Evolutionary conservation across 345 rosid genomes (phyloP).

Genomic region (Chamaenerion angustifolium): DNA sequence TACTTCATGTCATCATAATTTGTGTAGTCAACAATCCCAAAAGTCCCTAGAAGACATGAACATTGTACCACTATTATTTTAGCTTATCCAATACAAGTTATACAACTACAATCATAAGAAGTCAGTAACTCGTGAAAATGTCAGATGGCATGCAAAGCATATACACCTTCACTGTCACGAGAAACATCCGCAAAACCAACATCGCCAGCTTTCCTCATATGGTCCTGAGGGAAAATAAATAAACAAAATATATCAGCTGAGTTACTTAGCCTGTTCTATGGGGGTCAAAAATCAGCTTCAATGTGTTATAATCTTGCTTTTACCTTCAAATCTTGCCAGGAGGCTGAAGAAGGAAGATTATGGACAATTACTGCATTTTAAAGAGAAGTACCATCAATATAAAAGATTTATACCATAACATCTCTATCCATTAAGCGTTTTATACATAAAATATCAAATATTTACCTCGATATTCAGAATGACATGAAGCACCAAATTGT

Average conservation of each 20-base stretch:
- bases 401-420: not conserved
- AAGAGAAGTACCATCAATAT: not conserved
- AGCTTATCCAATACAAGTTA: no score
- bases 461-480: constrained; percentile 86
- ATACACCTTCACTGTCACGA: constrained; percentile 75
- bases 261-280: not conserved
- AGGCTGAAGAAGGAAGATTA: constrained; percentile 80
- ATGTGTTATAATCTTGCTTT: not conserved
- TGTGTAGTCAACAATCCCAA: constrained; percentile 85
- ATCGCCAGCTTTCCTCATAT: constrained; percentile 94
- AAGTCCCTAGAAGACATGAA: constrained; percentile 37
- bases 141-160: not conserved
- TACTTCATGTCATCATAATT: constrained; percentile 92
- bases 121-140: not conserved
- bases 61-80: no score
- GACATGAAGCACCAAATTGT: constrained; percentile 58
- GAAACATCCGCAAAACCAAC: constrained; percentile 91
- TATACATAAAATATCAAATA: not conserved
- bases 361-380: constrained; percentile 64
- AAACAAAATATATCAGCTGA: constrained; percentile 1
- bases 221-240: constrained; percentile 47
- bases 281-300: not conserved
- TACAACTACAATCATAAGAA: no score
- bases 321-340: constrained; percentile 98
- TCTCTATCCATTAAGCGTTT: no score